phyloP scores from a whole-genome alignment of 2,329 filamentous ascomycete genomes.

The Periglandula ipomoeae region DNA sequence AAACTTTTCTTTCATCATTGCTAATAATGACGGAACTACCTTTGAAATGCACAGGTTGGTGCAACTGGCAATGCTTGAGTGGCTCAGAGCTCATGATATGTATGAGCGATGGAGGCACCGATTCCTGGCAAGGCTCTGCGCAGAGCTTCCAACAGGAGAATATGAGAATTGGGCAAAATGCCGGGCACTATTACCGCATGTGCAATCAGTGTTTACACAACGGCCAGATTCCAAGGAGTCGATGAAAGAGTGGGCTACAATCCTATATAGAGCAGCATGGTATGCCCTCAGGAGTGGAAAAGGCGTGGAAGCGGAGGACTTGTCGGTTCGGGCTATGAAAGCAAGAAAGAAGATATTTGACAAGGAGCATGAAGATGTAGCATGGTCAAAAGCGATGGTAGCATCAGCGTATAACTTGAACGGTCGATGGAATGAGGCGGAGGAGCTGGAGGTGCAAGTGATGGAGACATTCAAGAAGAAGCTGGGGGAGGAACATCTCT shows the following conservation, averaged over 20 bases:
- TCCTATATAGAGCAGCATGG: too few species aligned
- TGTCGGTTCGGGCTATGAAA: too few species aligned
- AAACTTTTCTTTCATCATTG: conserved; percentile 22
- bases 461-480: conserved; percentile 8
- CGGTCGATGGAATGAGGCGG: conserved; percentile 10
- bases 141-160: too few species aligned
- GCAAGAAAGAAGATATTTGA: too few species aligned
- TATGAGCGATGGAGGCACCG: conserved; percentile 8
- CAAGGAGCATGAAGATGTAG: conserved; percentile 6
- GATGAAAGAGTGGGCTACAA: too few species aligned
- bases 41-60: conserved; percentile 29
- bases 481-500: conserved; percentile 2
- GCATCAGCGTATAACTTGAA: conserved; percentile 6
- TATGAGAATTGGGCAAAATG: too few species aligned
- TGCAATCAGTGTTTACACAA: too few species aligned
- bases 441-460: conserved; percentile 9
- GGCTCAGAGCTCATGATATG: conserved; percentile 11
- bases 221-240: too few species aligned
- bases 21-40: conserved; percentile 8
- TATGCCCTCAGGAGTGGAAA: too few species aligned
- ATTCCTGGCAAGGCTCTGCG: conserved; percentile 12
- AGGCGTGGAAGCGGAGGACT: too few species aligned
- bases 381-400: conserved; percentile 5
- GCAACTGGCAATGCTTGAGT: conserved; percentile 19
- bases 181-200: too few species aligned